These are phyloP conservation scores for Heliosperma pusillum DNA, from an alignment of 148 eudicot species.

Conservation along the genomic window DNA sequence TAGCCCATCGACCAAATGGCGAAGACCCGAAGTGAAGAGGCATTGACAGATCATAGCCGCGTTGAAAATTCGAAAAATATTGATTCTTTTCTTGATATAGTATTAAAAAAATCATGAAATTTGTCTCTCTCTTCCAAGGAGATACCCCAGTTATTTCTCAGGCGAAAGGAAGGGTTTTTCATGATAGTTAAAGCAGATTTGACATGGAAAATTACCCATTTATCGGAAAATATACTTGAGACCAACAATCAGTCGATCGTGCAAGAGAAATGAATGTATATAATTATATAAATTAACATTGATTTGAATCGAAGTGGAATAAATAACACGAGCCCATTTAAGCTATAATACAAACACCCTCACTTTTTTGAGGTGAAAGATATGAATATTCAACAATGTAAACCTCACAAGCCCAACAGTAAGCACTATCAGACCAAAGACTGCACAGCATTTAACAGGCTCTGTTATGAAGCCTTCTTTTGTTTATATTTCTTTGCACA, in stretches of 20 bases:
- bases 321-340: slow-evolving; percentile 6
- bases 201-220: background rate
- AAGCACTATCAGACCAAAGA: too few relatives aligned
- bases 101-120: too few relatives aligned
- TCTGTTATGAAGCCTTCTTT: slow-evolving; percentile 34
- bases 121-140: too few relatives aligned
- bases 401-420: background rate
- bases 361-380: background rate
- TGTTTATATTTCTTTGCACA: slow-evolving; percentile 40
- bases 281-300: slow-evolving; percentile 5
- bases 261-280: background rate
- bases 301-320: slow-evolving; percentile 9
- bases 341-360: slow-evolving; percentile 15
- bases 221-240: background rate
- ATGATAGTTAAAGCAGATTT: too few relatives aligned
- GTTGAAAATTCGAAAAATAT: too few relatives aligned
- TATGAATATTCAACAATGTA: slow-evolving; percentile 11
- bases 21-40: too few relatives aligned
- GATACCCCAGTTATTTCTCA: too few relatives aligned
- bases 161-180: too few relatives aligned
- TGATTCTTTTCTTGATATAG: too few relatives aligned
- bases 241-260: background rate
- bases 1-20: background rate
- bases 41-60: too few relatives aligned
- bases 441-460: background rate